Base-by-base conservation (phyloP, 2,329 filamentous ascomycete genomes). In the Apiospora sp. region DNA sequence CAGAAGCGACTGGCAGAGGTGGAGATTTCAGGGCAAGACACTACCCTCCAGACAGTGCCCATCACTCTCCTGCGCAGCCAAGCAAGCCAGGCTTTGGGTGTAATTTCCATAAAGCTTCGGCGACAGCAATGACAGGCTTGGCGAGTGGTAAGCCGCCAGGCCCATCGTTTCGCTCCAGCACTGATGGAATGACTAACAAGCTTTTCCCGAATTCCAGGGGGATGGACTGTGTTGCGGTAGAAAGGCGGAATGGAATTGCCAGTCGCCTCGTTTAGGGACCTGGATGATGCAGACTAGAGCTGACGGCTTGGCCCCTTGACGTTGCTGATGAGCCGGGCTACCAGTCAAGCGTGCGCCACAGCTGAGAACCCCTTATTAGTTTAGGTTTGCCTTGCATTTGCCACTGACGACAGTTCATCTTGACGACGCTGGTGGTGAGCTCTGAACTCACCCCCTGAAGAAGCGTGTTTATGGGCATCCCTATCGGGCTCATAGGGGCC, bases 391-490 rank as follows among this genome's bases (percentile, higher is more conserved):
- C 3, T n/a, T n/a, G 30, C 58, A 64, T 10, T 19, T 64, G 58
- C 58, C 58, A n/a, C 58, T 64, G 58, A 64, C 58, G 58, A 37
- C 34, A 64, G 19, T 19, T 64, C 58, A 64, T 41, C 13, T 64
- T 41, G 34, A 41, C 16, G 12, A 64, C 16, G 3, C 34, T 41
- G 22, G 30, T 37, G 16, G 19, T 49, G 46, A 5, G 14, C 22
- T 22, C 16, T 61, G 54, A 4, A 12, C 7, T 22, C 27, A 8
- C 30, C 51, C 27, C 30, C 54, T 19, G 54, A 37, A 19, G 34
- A 34, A 34, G 30, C 58, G 14, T 41, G 10, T 51, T 51, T 22
- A 10, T 37, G 34, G 34, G 2, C 58, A 41, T 41, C 22, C 34
- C 58, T 41, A 14, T 37, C 30, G 19, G 30, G 2, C 4, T 41